phyloP scores from a whole-genome alignment of 768 basidiomycete species.

The Neoboletus subvelutipes region DNA sequence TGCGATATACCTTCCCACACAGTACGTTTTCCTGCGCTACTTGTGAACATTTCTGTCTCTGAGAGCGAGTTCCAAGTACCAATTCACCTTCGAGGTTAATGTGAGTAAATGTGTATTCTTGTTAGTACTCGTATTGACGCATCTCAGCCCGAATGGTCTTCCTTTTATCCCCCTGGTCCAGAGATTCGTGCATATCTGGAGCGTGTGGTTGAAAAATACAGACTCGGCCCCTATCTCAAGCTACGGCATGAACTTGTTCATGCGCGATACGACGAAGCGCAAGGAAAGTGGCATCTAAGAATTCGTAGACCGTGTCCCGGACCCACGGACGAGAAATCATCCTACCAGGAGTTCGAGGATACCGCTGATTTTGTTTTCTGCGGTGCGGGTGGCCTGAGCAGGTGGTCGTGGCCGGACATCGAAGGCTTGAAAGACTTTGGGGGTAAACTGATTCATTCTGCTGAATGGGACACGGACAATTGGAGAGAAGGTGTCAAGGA shows the following conservation, averaged over 20 bases:
- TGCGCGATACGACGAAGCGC: conserved; percentile 48
- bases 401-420: conserved; percentile 71
- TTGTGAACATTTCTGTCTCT: background rate
- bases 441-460: conserved; percentile 63
- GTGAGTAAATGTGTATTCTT: conserved; percentile 25
- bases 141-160: conserved; percentile 54
- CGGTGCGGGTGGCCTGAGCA: conserved; percentile 50
- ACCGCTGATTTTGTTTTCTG: conserved; percentile 57
- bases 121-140: background rate
- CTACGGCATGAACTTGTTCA: conserved; percentile 53
- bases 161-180: conserved; percentile 56
- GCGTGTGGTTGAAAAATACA: conserved; percentile 54
- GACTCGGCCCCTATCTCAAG: conserved; percentile 51
- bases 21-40: conserved; percentile 32
- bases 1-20: conserved; percentile 62
- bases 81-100: conserved; percentile 56
- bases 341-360: conserved; percentile 49
- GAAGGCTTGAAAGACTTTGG: conserved; percentile 53
- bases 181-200: conserved; percentile 60
- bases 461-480: conserved; percentile 50
- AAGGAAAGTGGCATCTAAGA: conserved; percentile 57
- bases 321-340: conserved; percentile 15
- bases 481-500: conserved; percentile 47
- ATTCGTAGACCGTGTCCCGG: conserved; percentile 36
- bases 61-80: conserved; percentile 41